phyloP scores from a whole-genome alignment of 495 filamentous ascomycete genomes.

The Neurospora sp. region DNA sequence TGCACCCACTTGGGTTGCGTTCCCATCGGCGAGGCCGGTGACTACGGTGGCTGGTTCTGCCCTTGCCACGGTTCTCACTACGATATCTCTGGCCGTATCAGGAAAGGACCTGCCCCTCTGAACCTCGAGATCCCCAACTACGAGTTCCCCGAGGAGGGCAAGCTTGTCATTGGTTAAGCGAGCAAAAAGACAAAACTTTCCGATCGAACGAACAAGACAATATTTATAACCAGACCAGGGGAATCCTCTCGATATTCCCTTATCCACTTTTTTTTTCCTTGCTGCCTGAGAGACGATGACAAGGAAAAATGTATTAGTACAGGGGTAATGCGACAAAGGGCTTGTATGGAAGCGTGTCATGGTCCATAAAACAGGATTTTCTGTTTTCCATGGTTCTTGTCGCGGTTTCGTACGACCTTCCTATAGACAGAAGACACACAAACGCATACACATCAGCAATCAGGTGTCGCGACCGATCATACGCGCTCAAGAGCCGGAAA shows the following conservation, averaged over 20 bases:
- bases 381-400: not conserved
- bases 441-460: not conserved
- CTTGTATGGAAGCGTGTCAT: not conserved
- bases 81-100: conserved; percentile 94
- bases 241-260: not conserved
- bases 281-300: not conserved
- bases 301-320: conserved; percentile 13
- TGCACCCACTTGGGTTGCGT: conserved; percentile 99
- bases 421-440: conserved; percentile 5
- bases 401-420: not conserved
- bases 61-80: conserved; percentile 99
- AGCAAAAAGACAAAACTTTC: not conserved
- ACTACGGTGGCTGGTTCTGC: conserved; percentile 99
- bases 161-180: conserved; percentile 68
- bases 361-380: not conserved
- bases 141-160: conserved; percentile 71
- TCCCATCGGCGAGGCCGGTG: conserved; percentile 95
- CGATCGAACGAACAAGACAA: not conserved
- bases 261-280: not conserved
- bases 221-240: not conserved
- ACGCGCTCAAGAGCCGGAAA: not conserved
- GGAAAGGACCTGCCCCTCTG: conserved; percentile 90
- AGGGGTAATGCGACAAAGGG: conserved; percentile 5
- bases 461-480: not conserved
- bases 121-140: conserved; percentile 94